Base-by-base conservation (phyloP, 2,329 filamentous ascomycete genomes). In the Cercospora sp. region DNA sequence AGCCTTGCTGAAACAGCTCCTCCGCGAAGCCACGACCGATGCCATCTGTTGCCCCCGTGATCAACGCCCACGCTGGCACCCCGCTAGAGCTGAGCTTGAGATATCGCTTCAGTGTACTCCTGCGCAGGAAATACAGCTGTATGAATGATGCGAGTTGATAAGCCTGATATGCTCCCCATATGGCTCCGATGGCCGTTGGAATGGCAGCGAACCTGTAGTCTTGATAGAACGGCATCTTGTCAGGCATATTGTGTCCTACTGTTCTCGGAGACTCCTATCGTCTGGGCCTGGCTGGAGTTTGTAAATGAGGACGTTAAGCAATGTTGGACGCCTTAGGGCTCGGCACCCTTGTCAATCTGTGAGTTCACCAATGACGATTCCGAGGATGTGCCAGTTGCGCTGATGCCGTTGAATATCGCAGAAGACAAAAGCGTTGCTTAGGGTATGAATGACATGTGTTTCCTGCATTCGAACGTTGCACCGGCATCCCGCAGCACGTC, bases 1-100 rank as follows among this genome's bases (percentile, higher is more conserved):
- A 88, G 58, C 85, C 85, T 13, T 77, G 78, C 0, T 71, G 67
- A 18, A 83, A 83, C n/a, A 89, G 83, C 71, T 86, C 83, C 65
- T 82, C 76, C 3, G 82, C 81, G 67, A 88, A 83, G 0, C 78
- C 82, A 30, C 79, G 78, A 10, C 87, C 87, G 45, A 88, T 87
- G 21, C 86, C 87, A 57, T 86, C 85, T 13, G 80, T 85, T 18
- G 84, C 81, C 34, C 86, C 86, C 0, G 86, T 72, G 60, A 73
- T 62, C 16, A 73, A 58, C 4, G 71, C 70, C 71, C 71, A 73
- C 12, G 71, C 69, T 26, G 66, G 62, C 18, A 63, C 66, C 9
- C 66, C 67, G 16, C n/a, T 30, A n/a, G 61, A 18, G 24, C 32
- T 63, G 37, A 28, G 13, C 59, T 61, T 51, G 43, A 49, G 58